A percentile compares a stretch with the other conserved stretches of the same genome.
phyloP scores from a whole-genome alignment of 192 early-diverging fungal genomes.

The Entomortierella lignicola region DNA sequence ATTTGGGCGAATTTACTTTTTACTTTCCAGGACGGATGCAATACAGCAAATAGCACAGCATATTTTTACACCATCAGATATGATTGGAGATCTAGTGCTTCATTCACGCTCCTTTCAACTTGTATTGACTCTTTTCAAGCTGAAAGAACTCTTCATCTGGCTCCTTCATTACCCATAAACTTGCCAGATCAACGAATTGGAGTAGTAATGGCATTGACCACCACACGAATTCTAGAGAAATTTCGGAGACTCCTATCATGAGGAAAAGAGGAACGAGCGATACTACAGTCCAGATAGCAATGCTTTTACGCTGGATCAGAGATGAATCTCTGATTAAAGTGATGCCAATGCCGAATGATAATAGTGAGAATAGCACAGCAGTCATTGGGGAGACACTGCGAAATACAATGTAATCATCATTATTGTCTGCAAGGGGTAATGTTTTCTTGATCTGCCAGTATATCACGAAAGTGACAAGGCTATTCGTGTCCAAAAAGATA shows the following conservation, averaged over 20 bases:
- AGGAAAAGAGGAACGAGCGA: slow-evolving; percentile 26
- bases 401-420: slow-evolving; percentile 8
- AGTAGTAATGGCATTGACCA: slow-evolving; percentile 54
- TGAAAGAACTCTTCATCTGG: slow-evolving; percentile 38
- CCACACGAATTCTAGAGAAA: slow-evolving; percentile 50
- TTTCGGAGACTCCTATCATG: slow-evolving; percentile 18
- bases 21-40: too few species aligned
- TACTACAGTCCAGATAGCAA: slow-evolving; percentile 28
- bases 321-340: slow-evolving; percentile 24
- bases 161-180: slow-evolving; percentile 48
- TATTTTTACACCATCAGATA: not conserved
- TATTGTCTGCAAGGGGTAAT: slow-evolving; percentile 2
- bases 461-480: slow-evolving; percentile 18
- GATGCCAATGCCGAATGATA: slow-evolving; percentile 41
- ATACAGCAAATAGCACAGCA: too few species aligned
- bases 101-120: slow-evolving; percentile 34
- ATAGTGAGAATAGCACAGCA: slow-evolving; percentile 24
- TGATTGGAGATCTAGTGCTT: too few species aligned
- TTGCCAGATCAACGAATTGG: slow-evolving; percentile 32
- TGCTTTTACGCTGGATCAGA: slow-evolving; percentile 3
- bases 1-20: too few species aligned
- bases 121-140: slow-evolving; percentile 45
- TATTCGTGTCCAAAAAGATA: slow-evolving; percentile 2
- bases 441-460: slow-evolving; percentile 14
- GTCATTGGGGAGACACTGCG: slow-evolving; percentile 13